Evolutionary conservation across 2,329 filamentous ascomycete species (phyloP).

Genomic region (Alternaria infectoria): DNA sequence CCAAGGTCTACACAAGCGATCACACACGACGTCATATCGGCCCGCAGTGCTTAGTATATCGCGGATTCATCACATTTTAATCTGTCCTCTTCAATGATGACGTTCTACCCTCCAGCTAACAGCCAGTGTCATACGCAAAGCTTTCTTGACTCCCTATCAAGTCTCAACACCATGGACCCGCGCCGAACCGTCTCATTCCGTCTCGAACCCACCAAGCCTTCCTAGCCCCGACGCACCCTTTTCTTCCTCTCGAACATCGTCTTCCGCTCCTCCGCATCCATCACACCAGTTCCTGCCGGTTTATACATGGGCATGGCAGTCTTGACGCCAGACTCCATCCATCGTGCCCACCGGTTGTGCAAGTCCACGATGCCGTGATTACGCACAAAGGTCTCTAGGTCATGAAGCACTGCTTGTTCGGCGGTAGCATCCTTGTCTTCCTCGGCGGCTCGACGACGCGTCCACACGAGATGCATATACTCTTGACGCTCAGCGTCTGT

Average conservation of each 20-base stretch:
- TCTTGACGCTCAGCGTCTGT: neutral
- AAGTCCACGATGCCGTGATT: neutral
- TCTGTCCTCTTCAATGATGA: neutral
- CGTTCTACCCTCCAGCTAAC: neutral
- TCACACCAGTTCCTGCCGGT: neutral
- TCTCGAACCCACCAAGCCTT: no score
- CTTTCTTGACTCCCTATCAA: neutral
- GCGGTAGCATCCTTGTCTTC: neutral
- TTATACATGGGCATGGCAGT: neutral
- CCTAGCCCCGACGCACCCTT: neutral
- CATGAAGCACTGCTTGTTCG: neutral
- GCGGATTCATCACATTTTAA: no score
- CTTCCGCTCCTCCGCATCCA: neutral
- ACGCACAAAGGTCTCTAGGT: neutral
- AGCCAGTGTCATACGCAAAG: neutral
- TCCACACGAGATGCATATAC: neutral
- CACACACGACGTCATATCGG: neutral
- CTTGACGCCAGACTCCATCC: neutral
- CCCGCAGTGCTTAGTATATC: neutral
- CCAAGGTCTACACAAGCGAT: neutral
- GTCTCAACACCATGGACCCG: neutral
- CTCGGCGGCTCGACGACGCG: neutral
- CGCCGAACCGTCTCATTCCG: neutral
- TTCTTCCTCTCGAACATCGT: neutral
- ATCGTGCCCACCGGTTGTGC: constrained; percentile 1